Evolutionary conservation across 2,329 filamentous ascomycete species (phyloP).

Genomic region (Escovopsis weberi): DNA sequence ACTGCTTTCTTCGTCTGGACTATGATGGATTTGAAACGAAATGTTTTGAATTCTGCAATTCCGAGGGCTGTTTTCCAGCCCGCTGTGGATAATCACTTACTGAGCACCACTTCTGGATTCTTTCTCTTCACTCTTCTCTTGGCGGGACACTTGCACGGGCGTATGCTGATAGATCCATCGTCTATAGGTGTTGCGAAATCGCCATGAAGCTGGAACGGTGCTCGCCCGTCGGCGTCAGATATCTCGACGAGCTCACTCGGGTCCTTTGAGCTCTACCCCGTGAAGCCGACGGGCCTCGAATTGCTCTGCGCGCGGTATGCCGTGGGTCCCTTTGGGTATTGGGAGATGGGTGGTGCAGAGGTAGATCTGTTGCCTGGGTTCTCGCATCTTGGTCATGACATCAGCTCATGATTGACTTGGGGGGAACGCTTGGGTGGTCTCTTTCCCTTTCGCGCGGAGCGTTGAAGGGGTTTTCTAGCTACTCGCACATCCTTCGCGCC

Average conservation of each 20-base stretch:
- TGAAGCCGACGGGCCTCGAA: conserved; percentile 30
- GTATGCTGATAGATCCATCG: too few relatives aligned
- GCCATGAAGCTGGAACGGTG: too few relatives aligned
- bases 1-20: neutral
- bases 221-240: conserved; percentile 17
- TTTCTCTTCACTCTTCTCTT: neutral
- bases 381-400: conserved; percentile 17
- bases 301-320: conserved; percentile 48
- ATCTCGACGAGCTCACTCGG: conserved; percentile 33
- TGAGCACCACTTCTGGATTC: conserved; percentile 8
- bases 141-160: neutral
- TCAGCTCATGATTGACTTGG: conserved; percentile 53
- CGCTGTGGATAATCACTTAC: conserved; percentile 19
- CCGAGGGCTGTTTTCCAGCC: conserved; percentile 19
- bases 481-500: conserved; percentile 36
- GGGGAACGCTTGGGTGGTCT: conserved; percentile 18
- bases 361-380: conserved; percentile 32
- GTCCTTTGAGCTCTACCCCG: conserved; percentile 32
- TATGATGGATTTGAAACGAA: conserved; percentile 12
- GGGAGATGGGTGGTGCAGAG: conserved; percentile 43
- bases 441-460: too few relatives aligned
- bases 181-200: too few relatives aligned
- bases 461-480: neutral
- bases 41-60: conserved; percentile 36
- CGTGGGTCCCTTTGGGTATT: conserved; percentile 48